Evolutionary conservation across 306 rosid species (phyloP).

Genomic region (Boehmeria nivea): DNA sequence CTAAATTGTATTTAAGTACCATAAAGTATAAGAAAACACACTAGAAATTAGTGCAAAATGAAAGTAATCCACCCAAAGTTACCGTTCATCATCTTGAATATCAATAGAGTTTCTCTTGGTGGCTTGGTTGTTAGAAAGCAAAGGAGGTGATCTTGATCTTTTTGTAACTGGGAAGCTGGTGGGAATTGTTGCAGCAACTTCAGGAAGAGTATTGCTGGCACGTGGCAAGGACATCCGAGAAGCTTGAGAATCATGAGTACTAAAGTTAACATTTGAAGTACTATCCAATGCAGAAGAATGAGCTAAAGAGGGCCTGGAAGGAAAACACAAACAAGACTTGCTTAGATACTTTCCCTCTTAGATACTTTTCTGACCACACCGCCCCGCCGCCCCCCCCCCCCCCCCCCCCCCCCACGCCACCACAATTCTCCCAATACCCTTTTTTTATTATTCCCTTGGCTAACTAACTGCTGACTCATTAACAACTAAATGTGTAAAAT

Average conservation of each 20-base stretch:
- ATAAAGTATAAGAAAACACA: not conserved
- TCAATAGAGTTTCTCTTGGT: constrained; percentile 39
- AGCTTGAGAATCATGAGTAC: constrained; percentile 20
- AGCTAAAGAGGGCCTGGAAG: constrained; percentile 35
- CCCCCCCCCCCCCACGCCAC: too few species aligned
- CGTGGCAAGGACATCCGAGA: constrained; percentile 20
- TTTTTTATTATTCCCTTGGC: too few species aligned
- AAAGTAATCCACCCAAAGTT: constrained; percentile 22
- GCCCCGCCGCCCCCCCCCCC: too few species aligned
- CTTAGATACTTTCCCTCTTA: constrained; percentile 5
- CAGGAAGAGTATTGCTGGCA: constrained; percentile 20
- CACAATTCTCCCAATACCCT: too few species aligned
- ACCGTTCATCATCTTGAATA: constrained; percentile 69
- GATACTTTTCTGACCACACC: too few species aligned
- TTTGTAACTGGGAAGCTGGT: constrained; percentile 39
- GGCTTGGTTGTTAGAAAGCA: constrained; percentile 39
- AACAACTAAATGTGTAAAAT: too few species aligned
- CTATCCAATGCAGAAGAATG: constrained; percentile 33
- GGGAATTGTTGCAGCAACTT: constrained; percentile 25
- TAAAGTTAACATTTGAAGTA: constrained; percentile 21
- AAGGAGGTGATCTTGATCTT: constrained; percentile 80
- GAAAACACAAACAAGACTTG: constrained; percentile 27
- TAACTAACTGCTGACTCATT: too few species aligned
- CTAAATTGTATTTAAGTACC: constrained; percentile 34
- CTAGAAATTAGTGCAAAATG: constrained; percentile 10